Conservation (phyloP, 441 rosid species). For the Populus tomentosa region DNA sequence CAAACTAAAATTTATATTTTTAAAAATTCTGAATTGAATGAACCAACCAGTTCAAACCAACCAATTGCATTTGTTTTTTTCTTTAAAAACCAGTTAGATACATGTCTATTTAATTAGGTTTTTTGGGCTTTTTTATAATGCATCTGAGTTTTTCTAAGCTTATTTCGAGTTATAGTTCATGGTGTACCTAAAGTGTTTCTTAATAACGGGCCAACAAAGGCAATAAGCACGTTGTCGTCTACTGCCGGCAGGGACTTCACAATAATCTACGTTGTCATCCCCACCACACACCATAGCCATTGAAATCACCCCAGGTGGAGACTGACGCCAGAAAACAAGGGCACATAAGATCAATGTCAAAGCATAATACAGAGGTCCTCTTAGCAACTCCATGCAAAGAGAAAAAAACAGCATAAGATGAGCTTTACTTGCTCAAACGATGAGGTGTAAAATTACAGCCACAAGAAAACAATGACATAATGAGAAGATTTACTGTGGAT, state of each 20-base stretch:
- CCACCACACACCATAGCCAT: slow-evolving; percentile 93
- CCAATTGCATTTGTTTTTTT: too few relatives aligned
- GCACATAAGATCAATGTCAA: slow-evolving; percentile 49
- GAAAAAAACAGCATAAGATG: background rate
- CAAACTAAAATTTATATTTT: too few relatives aligned
- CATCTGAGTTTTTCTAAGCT: too few relatives aligned
- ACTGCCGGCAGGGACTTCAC: slow-evolving; percentile 64
- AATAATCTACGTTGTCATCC: slow-evolving; percentile 57
- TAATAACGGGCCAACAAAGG: too few relatives aligned
- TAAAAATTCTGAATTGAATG: too few relatives aligned
- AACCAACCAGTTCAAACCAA: too few relatives aligned
- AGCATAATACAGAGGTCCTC: slow-evolving; percentile 84
- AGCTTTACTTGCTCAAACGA: background rate
- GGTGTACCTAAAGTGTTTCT: background rate
- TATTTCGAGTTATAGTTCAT: too few relatives aligned
- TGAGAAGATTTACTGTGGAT: slow-evolving; percentile 49
- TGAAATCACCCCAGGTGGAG: slow-evolving; percentile 70
- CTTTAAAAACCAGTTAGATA: too few relatives aligned
- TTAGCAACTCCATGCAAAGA: slow-evolving; percentile 68
- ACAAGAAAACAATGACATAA: background rate
- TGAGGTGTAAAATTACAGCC: background rate
- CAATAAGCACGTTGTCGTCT: slow-evolving; percentile 52
- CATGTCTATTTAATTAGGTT: too few relatives aligned
- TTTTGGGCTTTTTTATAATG: too few relatives aligned
- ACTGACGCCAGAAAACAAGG: slow-evolving; percentile 66